A percentile compares a stretch with the other conserved stretches of the same genome.
Conservation (phyloP, 1,284 basidiomycete genomes). For the Rhodotorula sp. region DNA sequence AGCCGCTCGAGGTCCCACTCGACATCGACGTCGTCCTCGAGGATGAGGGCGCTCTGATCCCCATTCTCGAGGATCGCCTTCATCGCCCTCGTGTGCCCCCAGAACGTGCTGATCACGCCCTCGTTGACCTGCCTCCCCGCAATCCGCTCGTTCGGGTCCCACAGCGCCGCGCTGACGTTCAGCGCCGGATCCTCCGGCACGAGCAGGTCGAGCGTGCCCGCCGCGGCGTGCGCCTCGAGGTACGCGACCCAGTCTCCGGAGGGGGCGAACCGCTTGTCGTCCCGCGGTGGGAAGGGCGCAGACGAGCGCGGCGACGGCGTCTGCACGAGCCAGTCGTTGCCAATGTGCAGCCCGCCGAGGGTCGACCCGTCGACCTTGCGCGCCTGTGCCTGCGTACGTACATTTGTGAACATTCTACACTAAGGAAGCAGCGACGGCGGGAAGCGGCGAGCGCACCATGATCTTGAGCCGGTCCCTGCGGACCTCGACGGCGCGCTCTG, state of each 20-base stretch:
- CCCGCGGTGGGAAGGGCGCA: constrained; percentile 16
- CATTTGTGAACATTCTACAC: not conserved
- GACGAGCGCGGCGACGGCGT: constrained; percentile 1
- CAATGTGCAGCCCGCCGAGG: constrained; percentile 39
- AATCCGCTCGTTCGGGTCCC: constrained; percentile 43
- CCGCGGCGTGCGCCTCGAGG: constrained; percentile 29
- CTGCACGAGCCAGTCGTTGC: constrained; percentile 40
- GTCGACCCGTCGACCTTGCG: constrained; percentile 11
- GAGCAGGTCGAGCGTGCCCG: constrained; percentile 21
- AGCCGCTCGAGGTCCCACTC: constrained; percentile 64
- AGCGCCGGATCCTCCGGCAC: constrained; percentile 25
- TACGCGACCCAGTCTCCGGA: constrained; percentile 28
- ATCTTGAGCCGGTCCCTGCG: constrained; percentile 34
- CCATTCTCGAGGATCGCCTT: constrained; percentile 46
- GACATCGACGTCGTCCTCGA: constrained; percentile 80
- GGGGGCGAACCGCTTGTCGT: constrained; percentile 5
- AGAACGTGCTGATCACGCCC: constrained; percentile 57
- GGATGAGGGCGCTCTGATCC: constrained; percentile 58
- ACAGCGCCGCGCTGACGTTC: constrained; percentile 34
- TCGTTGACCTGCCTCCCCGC: constrained; percentile 44
- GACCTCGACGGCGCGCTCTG: constrained; percentile 44
- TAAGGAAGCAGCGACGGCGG: not conserved
- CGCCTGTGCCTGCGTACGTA: constrained; percentile 25
- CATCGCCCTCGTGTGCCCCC: constrained; percentile 67
- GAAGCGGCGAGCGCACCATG: constrained; percentile 22